A percentile compares a stretch with the other conserved stretches of the same genome.
Conservation (phyloP, 2,329 filamentous ascomycete genomes). For the Teratosphaeriaceae sp. region DNA sequence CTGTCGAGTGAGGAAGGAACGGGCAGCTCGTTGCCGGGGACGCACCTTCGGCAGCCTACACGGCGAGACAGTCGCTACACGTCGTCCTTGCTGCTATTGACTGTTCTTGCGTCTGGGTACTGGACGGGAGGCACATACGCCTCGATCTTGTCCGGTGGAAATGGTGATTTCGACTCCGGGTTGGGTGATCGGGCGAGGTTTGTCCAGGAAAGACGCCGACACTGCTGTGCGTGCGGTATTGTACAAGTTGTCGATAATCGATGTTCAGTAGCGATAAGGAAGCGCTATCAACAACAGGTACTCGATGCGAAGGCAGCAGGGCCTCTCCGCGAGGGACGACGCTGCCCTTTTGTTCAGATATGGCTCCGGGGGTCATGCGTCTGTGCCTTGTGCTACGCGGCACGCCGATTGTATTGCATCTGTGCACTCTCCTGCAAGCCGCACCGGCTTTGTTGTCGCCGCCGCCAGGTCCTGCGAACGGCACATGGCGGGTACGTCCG, state of each 20-base stretch:
- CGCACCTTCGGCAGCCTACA: slow-evolving; percentile 6
- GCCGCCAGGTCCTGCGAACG: slow-evolving; percentile 12
- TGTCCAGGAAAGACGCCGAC: too few species aligned
- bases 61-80: too few species aligned
- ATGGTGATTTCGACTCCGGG: too few species aligned
- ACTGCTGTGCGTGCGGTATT: not conserved
- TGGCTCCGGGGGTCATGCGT: slow-evolving; percentile 1
- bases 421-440: slow-evolving; percentile 22
- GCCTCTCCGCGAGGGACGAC: not conserved
- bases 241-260: slow-evolving; percentile 7
- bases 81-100: too few species aligned
- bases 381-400: slow-evolving; percentile 1
- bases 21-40: slow-evolving; percentile 2
- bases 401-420: slow-evolving; percentile 7
- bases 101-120: too few species aligned
- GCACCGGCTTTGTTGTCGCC: slow-evolving; percentile 22
- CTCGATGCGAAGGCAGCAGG: slow-evolving; percentile 7
- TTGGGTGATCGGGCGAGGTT: too few species aligned
- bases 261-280: slow-evolving; percentile 9
- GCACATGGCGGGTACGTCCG: slow-evolving; percentile 18
- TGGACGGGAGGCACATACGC: too few species aligned
- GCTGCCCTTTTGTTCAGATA: slow-evolving; percentile 2
- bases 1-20: slow-evolving; percentile 6
- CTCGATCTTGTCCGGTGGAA: too few species aligned
- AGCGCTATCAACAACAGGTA: slow-evolving; percentile 14